Evolutionary conservation across 208 protist species (phyloP), one percentile per base, ranked within the genome.

Genomic region (Acanthamoeba triangularis): DNA sequence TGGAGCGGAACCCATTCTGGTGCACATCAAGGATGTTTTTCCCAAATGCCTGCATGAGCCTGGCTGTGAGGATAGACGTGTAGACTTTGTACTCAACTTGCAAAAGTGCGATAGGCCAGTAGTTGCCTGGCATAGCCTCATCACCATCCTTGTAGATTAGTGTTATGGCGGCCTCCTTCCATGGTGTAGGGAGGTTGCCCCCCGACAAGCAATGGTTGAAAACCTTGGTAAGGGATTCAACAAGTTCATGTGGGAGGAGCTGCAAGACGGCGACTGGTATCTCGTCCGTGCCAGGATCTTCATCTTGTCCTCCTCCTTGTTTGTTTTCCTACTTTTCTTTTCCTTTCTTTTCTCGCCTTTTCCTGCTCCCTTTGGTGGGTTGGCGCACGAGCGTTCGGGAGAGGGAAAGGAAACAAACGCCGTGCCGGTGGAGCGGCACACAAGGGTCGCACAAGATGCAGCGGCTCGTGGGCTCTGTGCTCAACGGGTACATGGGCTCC

Each of bases 401-500:
- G n/a, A 54, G 49, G 0, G 13, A 54, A 54, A 54, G 6, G 14
- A 54, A 54, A 18, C 49, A 54, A 54, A 54, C 49, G 52, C 52
- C 52, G 16, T 11, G 5, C 1, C 52, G 2, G 52, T 52, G 52
- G 16, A 20, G 52, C 52, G 23, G 54, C 20, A 23, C 54, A 59
- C 52, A 18, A 65, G 59, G 23, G 59, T 65, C 59, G 59, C 23
- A 0, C 59, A 65, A 65, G 59, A 88, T 88, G 80, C 80, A 88
- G 49, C 41, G 80, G 44, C 41, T 88, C 11, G 80, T 88, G 49
- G 80, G 80, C 44, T 61, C 41, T 18, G 80, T 88, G 35, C 80
- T 88, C 35, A 88, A 88, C 28, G 80, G 80, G 20, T 88, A 88
- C 80, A 88, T 88, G 80, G 49, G 80, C 80, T 88, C 80, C 80